Evolutionary conservation across 2,329 filamentous ascomycete species (phyloP), one percentile per base, ranked within the genome.

Genomic region (Clarireedia homoeocarpa): DNA sequence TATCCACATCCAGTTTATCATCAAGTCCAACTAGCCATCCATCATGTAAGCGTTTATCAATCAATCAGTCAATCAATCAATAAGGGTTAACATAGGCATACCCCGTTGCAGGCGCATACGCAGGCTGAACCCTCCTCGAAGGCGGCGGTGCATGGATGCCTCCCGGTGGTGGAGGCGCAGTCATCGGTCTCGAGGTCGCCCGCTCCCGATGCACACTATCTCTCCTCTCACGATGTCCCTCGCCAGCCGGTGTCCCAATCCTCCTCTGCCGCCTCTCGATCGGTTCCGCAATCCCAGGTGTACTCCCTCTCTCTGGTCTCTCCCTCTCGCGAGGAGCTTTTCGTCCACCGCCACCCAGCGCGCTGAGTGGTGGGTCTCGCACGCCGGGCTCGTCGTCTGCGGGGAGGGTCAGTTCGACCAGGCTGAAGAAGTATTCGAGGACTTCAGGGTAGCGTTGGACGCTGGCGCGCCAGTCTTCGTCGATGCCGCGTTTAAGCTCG

Each of bases 371-470:
- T 34, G 82, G 82, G 56, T 84, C 78, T 63, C 79, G 80, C 38
- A 86, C 80, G 15, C 73, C 72, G 2, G 77, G 71, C 42, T 85
- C 82, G 53, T 82, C 75, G 56, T 89, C 84, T 42, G 72, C 72
- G 0, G 88, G 87, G 4, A 89, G 71, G 23, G 75, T 79, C 57
- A 90, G 69, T 54, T 84, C 80, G 38, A 91, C 84, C 39, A 91
- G 74, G 58, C 81, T 61, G 77, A 86, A 91, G 68, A 87, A 91
- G 71, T 91, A 90, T 70, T 90, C 85, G 54, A 92, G 75, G n/a
- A 91, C 84, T 67, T 91, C 86, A 4, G 88, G 88, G 64, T 91
- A 92, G 54, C 84, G 79, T 64, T 89, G 81, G 40, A 91, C 87
- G 48, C 84, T 86, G 30, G 81, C 77, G 65, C 85, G 81, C 88